Conservation (phyloP, 2,329 filamentous ascomycete genomes). For the Clonostachys rosea region DNA sequence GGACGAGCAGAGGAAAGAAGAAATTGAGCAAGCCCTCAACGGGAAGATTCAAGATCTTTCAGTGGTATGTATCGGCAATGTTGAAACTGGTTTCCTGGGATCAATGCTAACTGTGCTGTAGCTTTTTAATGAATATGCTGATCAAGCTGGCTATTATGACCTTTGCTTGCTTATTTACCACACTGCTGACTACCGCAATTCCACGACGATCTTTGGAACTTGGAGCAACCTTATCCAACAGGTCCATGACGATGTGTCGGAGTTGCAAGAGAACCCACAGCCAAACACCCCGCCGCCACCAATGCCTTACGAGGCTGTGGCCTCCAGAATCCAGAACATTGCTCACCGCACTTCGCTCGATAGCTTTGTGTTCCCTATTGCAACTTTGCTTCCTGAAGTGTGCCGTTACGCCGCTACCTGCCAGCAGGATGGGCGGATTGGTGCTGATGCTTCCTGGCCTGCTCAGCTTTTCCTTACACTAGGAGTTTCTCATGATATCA, state of each 20-base stretch:
- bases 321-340: constrained; percentile 58
- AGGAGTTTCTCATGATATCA: constrained; percentile 51
- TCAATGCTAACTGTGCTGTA: constrained; percentile 26
- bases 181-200: constrained; percentile 83
- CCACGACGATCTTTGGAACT: constrained; percentile 75
- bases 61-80: constrained; percentile 44
- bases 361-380: constrained; percentile 62
- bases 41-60: constrained; percentile 74
- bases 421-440: constrained; percentile 52
- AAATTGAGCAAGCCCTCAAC: constrained; percentile 66
- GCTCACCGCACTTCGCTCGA: constrained; percentile 61
- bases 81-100: constrained; percentile 6
- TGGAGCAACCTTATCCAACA: constrained; percentile 80
- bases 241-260: constrained; percentile 54
- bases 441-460: constrained; percentile 53
- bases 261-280: constrained; percentile 35
- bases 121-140: constrained; percentile 91
- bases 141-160: constrained; percentile 89
- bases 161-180: constrained; percentile 91
- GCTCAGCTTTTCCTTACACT: constrained; percentile 51
- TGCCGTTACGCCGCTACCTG: constrained; percentile 58
- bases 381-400: constrained; percentile 54
- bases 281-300: constrained; percentile 25
- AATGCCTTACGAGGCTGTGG: constrained; percentile 67
- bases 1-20: constrained; percentile 52